A percentile compares a stretch with the other conserved stretches of the same genome.
Evolutionary conservation across 2,329 filamentous ascomycete species (phyloP).

Genomic region (Alternaria ethzedia): DNA sequence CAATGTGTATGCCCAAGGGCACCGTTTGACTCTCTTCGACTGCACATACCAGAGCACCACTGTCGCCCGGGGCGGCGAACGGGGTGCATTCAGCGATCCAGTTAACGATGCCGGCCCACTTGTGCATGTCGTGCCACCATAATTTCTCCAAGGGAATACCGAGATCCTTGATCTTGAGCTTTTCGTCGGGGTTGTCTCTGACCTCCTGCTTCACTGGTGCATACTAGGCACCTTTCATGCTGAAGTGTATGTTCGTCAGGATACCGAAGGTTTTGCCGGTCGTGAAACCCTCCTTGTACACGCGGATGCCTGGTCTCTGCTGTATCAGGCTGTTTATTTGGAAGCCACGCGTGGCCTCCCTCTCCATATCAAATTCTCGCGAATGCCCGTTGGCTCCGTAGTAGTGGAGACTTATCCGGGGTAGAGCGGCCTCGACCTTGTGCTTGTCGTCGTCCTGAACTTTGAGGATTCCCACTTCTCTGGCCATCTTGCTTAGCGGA

Average conservation of each 20-base stretch:
- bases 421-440: neutral
- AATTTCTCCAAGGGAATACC: neutral
- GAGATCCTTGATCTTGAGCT: neutral
- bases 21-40: neutral
- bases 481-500: neutral
- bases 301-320: neutral
- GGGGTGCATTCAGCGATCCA: neutral
- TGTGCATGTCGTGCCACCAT: neutral
- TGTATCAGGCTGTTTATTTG: neutral
- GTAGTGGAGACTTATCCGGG: neutral
- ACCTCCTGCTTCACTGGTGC: neutral
- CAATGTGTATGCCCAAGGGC: neutral
- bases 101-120: neutral
- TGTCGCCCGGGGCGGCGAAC: neutral
- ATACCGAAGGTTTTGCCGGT: neutral
- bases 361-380: neutral
- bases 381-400: neutral
- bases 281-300: neutral
- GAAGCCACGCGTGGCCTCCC: neutral
- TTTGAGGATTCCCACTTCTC: neutral
- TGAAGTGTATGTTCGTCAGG: neutral
- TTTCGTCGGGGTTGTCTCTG: neutral
- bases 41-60: neutral
- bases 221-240: neutral
- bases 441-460: neutral